Base-by-base conservation (phyloP, 805 yeast genomes). In the Pichia exigua region DNA sequence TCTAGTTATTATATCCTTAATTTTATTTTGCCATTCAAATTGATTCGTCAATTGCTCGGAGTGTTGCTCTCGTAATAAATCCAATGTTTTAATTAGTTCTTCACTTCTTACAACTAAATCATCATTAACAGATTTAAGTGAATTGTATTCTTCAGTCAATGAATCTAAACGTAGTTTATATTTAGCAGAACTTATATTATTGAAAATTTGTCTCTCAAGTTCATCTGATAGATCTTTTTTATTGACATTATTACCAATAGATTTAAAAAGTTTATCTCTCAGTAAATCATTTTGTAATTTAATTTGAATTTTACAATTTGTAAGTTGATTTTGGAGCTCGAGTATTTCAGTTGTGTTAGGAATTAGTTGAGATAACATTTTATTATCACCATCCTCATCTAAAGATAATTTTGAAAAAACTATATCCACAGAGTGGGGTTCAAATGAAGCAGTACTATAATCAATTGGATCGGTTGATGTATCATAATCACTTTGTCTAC, bases 1-100 rank as follows among this genome's bases (percentile, higher is more conserved):
- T 17, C 57, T 57, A 41, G 60, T 63, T 39, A 62, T 18, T 12
- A 54, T 43, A 55, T 57, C 32, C 57, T 48, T 20, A 53, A 52
- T n/a, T 59, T 61, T 39, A 60, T 52, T 73, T 68, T 9, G 71
- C 65, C 46, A 76, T 57, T 49, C 70, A 68, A 9, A 72, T 70
- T 28, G 83, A 65, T 57, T 82, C 78, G 22, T 70, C 69, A 22
- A 73, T 71, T 9, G 88, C 24, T 60, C 60, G n/a, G 58, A 53
- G 10, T 58, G 45, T 26, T 61, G 61, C 15, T 52, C 54, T 15
- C 51, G 54, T n/a, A 59, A 46, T 4, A 42, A 30, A 5, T 42
- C 22, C 15, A 56, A 50, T 18, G 51, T 50, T 12, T 71, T 42
- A 11, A 30, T 49, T 15, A 54, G 24, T 8, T 51, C 52, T 2